Evolutionary conservation across 768 basidiomycete species (phyloP).

Genomic region (Boletus sp.): DNA sequence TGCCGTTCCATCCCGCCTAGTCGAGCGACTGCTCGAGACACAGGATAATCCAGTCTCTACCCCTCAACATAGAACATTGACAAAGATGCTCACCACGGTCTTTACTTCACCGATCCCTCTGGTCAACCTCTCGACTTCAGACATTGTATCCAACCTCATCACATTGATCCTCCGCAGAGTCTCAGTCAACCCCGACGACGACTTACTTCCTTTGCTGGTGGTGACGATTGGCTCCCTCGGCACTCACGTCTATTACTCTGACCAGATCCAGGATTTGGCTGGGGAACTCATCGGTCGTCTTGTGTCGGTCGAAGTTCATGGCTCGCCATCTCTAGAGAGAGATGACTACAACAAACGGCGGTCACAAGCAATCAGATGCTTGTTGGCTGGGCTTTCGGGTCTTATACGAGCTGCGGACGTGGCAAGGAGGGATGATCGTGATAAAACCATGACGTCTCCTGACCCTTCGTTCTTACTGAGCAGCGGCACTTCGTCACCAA

Average conservation of each 20-base stretch:
- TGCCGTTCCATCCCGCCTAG: conserved; percentile 79
- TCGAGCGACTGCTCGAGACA: conserved; percentile 69
- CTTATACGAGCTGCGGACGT: conserved; percentile 63
- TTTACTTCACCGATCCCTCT: conserved; percentile 81
- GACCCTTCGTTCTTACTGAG: conserved; percentile 28
- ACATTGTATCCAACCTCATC: conserved; percentile 78
- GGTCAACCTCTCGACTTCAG: conserved; percentile 88
- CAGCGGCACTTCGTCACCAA: conserved; percentile 28
- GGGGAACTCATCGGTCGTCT: conserved; percentile 80
- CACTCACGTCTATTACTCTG: conserved; percentile 91
- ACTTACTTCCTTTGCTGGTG: conserved; percentile 65
- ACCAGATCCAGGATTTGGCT: conserved; percentile 91
- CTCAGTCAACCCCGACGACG: conserved; percentile 58
- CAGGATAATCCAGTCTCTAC: conserved; percentile 51
- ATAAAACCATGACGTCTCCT: conserved; percentile 13
- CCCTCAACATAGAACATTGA: conserved; percentile 57
- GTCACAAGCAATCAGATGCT: conserved; percentile 64
- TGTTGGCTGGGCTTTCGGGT: conserved; percentile 68
- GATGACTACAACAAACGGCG: conserved; percentile 44
- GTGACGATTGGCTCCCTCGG: conserved; percentile 81
- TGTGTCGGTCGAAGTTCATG: conserved; percentile 65
- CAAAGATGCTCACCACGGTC: conserved; percentile 79
- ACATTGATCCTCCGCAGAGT: conserved; percentile 71
- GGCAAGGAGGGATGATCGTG: conserved; percentile 25
- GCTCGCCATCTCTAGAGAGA: conserved; percentile 43